Conservation (phyloP, 345 rosid species). For the Alliaria petiolata region DNA sequence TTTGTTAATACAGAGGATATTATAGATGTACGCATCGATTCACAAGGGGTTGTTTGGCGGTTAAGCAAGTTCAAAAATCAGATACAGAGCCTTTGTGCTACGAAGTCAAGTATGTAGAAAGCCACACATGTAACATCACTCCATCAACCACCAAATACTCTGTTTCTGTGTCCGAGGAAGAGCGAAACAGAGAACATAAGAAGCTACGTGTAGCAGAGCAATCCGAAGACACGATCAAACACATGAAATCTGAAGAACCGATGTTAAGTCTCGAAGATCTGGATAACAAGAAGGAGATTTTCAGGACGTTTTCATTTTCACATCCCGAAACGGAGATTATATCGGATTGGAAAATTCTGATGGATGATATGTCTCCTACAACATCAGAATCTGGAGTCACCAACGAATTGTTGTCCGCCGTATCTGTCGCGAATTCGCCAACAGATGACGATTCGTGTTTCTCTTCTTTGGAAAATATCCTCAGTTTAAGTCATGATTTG, state of each 20-base stretch:
- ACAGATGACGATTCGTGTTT: slow-evolving; percentile 36
- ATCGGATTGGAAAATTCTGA: not conserved
- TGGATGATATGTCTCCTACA: slow-evolving; percentile 11
- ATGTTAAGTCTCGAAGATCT: not conserved
- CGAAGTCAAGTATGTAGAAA: slow-evolving; percentile 57
- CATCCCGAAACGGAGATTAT: not conserved
- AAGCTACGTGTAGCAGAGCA: slow-evolving; percentile 23
- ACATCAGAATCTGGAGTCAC: slow-evolving; percentile 18
- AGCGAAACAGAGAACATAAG: not conserved
- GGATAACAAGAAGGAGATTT: slow-evolving; percentile 17
- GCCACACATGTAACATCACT: slow-evolving; percentile 54
- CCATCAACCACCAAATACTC: not conserved
- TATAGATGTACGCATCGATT: slow-evolving; percentile 74
- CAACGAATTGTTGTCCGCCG: slow-evolving; percentile 1
- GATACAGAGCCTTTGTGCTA: slow-evolving; percentile 52
- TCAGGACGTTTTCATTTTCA: slow-evolving; percentile 21
- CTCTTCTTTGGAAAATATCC: slow-evolving; percentile 33
- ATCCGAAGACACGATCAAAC: slow-evolving; percentile 13
- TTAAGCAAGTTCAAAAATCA: slow-evolving; percentile 83
- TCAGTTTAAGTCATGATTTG: slow-evolving; percentile 36
- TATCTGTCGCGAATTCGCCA: slow-evolving; percentile 37
- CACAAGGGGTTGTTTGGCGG: slow-evolving; percentile 62
- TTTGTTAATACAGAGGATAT: slow-evolving; percentile 59
- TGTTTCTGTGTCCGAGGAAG: slow-evolving; percentile 9
- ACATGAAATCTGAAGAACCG: slow-evolving; percentile 30